phyloP scores from a whole-genome alignment of 352 stramenopile species.

The Phytophthora macrochlamydospora region DNA sequence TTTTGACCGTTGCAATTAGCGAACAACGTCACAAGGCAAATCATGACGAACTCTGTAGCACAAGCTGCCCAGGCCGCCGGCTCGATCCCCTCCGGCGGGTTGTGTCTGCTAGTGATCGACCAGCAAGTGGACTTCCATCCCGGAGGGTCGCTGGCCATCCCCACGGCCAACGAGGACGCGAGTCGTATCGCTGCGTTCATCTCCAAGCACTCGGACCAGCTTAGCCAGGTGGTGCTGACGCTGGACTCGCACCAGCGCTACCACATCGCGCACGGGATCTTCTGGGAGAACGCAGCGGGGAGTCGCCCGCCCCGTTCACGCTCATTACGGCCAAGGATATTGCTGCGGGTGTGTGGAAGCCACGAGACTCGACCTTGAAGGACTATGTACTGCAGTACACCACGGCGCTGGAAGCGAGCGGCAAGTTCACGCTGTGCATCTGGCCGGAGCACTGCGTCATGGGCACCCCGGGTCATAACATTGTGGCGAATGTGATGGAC shows the following conservation, averaged over 20 bases:
- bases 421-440: conserved; percentile 93
- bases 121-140: conserved; percentile 97
- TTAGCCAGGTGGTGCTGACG: conserved; percentile 93
- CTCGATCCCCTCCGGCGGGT: conserved; percentile 46
- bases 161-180: conserved; percentile 91
- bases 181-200: conserved; percentile 91
- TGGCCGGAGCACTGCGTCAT: conserved; percentile 98
- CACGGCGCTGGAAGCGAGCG: conserved; percentile 79
- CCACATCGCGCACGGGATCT: conserved; percentile 95
- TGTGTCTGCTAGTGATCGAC: conserved; percentile 94
- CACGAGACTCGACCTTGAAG: conserved; percentile 66
- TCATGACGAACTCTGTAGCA: conserved; percentile 31
- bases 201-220: conserved; percentile 48
- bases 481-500: conserved; percentile 83
- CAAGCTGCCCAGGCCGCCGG: conserved; percentile 47
- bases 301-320: conserved; percentile 92
- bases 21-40: conserved; percentile 4
- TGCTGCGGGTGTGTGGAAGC: conserved; percentile 52
- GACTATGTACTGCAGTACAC: conserved; percentile 94
- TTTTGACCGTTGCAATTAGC: not conserved
- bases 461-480: conserved; percentile 88
- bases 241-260: conserved; percentile 96
- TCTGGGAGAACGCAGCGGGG: conserved; percentile 85
- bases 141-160: conserved; percentile 94
- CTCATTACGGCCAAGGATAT: conserved; percentile 90